Evolutionary conservation across 352 stramenopile genomes (phyloP).

Genomic region (Pythium dissotocum): DNA sequence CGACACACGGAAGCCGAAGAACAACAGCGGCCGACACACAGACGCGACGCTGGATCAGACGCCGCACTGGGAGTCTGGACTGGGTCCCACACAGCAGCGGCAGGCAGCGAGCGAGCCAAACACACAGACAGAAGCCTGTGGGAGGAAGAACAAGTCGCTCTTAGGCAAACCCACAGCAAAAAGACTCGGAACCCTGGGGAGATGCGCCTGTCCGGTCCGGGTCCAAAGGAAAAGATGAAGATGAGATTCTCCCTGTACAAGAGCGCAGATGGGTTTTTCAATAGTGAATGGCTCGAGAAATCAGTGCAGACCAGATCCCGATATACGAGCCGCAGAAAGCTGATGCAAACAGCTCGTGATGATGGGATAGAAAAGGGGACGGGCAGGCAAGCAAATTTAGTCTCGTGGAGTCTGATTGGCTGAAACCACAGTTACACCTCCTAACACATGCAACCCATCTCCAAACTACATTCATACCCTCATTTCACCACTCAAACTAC

Average conservation of each 20-base stretch:
- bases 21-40: neutral
- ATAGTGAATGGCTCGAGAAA: neutral
- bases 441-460: neutral
- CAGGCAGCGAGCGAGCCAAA: too few relatives aligned
- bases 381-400: neutral
- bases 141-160: neutral
- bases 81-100: neutral
- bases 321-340: neutral
- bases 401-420: neutral
- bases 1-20: neutral
- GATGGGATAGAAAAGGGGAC: constrained; percentile 3
- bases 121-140: neutral
- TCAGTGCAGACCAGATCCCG: neutral
- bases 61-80: neutral
- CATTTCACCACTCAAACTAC: neutral
- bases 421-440: neutral
- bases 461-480: neutral
- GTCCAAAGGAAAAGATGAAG: neutral
- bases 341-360: constrained; percentile 9
- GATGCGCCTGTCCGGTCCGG: neutral
- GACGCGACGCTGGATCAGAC: neutral
- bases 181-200: neutral
- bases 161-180: neutral
- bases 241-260: constrained; percentile 3
- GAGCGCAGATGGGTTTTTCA: neutral